Percentiles rank a stretch among this genome's conserved stretches.
Evolutionary conservation across 1,139 yeast species (phyloP).

Genomic region (Ogataea hybrid): DNA sequence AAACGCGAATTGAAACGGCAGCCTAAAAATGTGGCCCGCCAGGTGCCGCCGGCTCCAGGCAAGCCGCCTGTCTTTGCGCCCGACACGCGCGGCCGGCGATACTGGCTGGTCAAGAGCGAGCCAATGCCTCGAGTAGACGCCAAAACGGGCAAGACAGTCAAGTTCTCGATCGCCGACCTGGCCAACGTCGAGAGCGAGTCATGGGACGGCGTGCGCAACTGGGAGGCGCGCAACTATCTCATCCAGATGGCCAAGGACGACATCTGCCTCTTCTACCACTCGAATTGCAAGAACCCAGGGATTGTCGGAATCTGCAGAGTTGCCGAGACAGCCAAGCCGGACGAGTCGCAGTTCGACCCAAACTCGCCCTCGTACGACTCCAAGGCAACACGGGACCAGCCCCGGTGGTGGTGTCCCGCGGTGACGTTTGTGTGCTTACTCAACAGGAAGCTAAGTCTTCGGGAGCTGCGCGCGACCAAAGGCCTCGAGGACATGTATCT

Average conservation of each 20-base stretch:
- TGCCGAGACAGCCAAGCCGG: conserved; percentile 38
- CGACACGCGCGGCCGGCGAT: conserved; percentile 28
- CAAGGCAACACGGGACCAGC: conserved; percentile 38
- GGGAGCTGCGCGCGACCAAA: conserved; percentile 22
- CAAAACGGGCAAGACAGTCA: conserved; percentile 44
- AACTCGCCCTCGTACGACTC: conserved; percentile 46
- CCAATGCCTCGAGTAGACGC: conserved; percentile 46
- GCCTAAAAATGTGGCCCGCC: conserved; percentile 8
- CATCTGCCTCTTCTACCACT: conserved; percentile 48
- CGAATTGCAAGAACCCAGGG: conserved; percentile 51
- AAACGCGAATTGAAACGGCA: conserved; percentile 6
- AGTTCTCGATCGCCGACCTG: conserved; percentile 45
- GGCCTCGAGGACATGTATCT: conserved; percentile 41
- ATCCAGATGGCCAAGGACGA: conserved; percentile 45
- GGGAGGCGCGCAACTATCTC: conserved; percentile 52
- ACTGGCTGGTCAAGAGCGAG: conserved; percentile 55
- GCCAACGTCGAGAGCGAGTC: conserved; percentile 37
- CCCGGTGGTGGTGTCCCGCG: conserved; percentile 56
- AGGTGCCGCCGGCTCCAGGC: conserved; percentile 17
- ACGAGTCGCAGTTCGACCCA: conserved; percentile 38
- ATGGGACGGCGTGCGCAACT: conserved; percentile 59
- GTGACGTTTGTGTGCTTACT: conserved; percentile 43
- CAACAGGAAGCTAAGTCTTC: conserved; percentile 35
- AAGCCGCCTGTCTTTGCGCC: conserved; percentile 24
- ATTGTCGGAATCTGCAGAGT: conserved; percentile 47